Evolutionary conservation across 495 filamentous ascomycete species (phyloP).

Genomic region (Durotheca rogersii): DNA sequence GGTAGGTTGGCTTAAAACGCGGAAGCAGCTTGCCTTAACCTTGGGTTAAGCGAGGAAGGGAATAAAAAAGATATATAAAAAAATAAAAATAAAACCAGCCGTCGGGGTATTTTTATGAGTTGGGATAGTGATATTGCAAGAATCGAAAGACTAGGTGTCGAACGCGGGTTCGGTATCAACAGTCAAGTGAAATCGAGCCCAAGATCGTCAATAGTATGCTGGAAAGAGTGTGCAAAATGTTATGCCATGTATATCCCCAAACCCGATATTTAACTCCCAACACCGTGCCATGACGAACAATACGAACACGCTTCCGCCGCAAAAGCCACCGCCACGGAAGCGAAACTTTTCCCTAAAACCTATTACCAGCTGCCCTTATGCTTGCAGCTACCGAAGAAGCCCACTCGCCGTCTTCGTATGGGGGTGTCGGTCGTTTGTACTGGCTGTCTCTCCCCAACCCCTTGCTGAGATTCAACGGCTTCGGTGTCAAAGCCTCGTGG

Average conservation of each 20-base stretch:
- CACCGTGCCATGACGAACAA: slow-evolving; percentile 33
- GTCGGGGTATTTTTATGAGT: slow-evolving; percentile 37
- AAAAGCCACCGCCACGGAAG: slow-evolving; percentile 24
- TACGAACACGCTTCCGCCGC: slow-evolving; percentile 14
- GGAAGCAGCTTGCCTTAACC: slow-evolving; percentile 27
- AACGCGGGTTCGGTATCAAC: slow-evolving; percentile 33
- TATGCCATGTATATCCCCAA: slow-evolving; percentile 33
- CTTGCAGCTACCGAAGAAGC: slow-evolving; percentile 74
- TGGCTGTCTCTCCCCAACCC: slow-evolving; percentile 44
- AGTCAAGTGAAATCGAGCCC: slow-evolving; percentile 33
- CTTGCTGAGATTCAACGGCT: slow-evolving; percentile 55
- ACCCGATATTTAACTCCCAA: slow-evolving; percentile 30
- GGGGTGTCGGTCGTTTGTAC: slow-evolving; percentile 93
- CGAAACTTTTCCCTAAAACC: slow-evolving; percentile 43
- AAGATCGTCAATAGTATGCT: slow-evolving; percentile 33
- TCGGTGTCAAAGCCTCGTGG: slow-evolving; percentile 62
- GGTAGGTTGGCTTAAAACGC: slow-evolving; percentile 34
- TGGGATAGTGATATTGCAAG: slow-evolving; percentile 33
- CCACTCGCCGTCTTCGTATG: slow-evolving; percentile 87
- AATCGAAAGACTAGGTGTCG: slow-evolving; percentile 30
- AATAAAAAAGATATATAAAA: no score
- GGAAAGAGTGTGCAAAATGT: slow-evolving; percentile 27
- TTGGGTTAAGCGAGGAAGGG: no score
- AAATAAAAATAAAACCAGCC: no score
- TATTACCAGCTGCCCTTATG: slow-evolving; percentile 67